These are phyloP conservation scores for Quercus wislizeni DNA, from an alignment of 306 rosid genomes.

Conservation along the genomic window DNA sequence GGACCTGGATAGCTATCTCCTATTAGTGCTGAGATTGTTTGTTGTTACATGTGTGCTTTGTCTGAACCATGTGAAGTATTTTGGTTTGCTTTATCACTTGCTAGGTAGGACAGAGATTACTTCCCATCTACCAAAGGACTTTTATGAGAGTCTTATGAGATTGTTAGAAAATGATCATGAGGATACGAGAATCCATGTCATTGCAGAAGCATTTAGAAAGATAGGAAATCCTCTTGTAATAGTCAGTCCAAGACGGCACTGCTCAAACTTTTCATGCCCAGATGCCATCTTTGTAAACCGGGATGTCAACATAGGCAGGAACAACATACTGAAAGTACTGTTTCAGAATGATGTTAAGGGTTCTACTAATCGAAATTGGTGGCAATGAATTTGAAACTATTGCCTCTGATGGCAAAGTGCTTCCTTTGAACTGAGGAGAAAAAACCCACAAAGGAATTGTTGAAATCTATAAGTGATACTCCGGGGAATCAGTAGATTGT, in stretches of 20 bases:
- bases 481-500: neutral
- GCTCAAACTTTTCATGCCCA: constrained; percentile 4
- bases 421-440: too few relatives aligned
- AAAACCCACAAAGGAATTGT: neutral
- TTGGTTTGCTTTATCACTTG: constrained; percentile 19
- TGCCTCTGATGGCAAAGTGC: neutral
- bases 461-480: too few relatives aligned
- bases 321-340: constrained; percentile 22
- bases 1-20: constrained; percentile 13
- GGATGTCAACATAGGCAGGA: constrained; percentile 6
- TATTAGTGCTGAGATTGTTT: constrained; percentile 42
- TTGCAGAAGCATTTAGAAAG: constrained; percentile 44
- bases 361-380: neutral
- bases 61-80: constrained; percentile 29
- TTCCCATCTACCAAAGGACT: constrained; percentile 31
- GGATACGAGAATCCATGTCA: constrained; percentile 18
- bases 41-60: constrained; percentile 41
- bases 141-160: constrained; percentile 23
- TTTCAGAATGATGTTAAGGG: constrained; percentile 29
- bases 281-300: constrained; percentile 44
- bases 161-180: too few relatives aligned
- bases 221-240: constrained; percentile 48
- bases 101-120: constrained; percentile 19
- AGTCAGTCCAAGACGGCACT: constrained; percentile 19
- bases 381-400: neutral